Conservation (phyloP, 1,284 basidiomycete genomes). For the Calocybe gambosa region DNA sequence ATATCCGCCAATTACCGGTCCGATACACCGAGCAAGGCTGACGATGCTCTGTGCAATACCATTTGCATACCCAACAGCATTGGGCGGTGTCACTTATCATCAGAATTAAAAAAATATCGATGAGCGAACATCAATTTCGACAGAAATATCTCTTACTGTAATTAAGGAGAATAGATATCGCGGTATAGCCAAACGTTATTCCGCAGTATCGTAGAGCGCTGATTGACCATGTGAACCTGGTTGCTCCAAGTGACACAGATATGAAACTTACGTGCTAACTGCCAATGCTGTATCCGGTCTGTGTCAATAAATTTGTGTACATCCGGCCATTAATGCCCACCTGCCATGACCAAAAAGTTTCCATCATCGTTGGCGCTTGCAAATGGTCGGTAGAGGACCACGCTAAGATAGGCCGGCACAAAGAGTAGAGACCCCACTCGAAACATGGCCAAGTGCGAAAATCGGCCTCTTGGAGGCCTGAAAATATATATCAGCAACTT, state of each 20-base stretch:
- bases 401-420: slow-evolving; percentile 73
- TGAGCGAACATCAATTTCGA: neutral
- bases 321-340: slow-evolving; percentile 32
- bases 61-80: slow-evolving; percentile 70
- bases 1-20: slow-evolving; percentile 73
- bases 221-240: neutral
- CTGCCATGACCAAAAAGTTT: slow-evolving; percentile 65
- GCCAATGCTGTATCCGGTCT: slow-evolving; percentile 43
- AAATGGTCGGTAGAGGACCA: slow-evolving; percentile 64
- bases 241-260: slow-evolving; percentile 2
- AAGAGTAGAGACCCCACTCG: slow-evolving; percentile 71
- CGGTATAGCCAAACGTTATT: slow-evolving; percentile 71
- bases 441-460: slow-evolving; percentile 82
- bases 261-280: slow-evolving; percentile 60
- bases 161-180: slow-evolving; percentile 73
- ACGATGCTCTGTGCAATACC: slow-evolving; percentile 81
- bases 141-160: slow-evolving; percentile 66
- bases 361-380: slow-evolving; percentile 56
- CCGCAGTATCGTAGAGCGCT: slow-evolving; percentile 75
- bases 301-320: slow-evolving; percentile 11
- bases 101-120: slow-evolving; percentile 2
- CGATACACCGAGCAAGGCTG: slow-evolving; percentile 72
- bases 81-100: slow-evolving; percentile 69
- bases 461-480: slow-evolving; percentile 66
- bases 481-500: slow-evolving; percentile 15